Evolutionary conservation across 257 asterid genomes (phyloP), one percentile per base, ranked within the genome.

Genomic region (Penstemon davidsonii): DNA sequence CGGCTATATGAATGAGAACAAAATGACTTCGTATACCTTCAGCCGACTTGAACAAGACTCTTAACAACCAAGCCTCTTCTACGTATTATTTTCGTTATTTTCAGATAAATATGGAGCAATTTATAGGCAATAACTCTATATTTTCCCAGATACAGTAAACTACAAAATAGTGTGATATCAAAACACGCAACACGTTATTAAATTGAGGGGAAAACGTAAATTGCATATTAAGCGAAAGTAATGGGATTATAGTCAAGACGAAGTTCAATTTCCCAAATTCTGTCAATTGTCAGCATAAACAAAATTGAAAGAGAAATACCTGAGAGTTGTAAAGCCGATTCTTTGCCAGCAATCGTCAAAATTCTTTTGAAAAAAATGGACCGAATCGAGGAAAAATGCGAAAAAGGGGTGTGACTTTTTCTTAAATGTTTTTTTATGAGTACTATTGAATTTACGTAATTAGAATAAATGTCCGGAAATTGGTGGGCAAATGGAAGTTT

Each of bases 31-130:
- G 59, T 63, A 67, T 65, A 74, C 66, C 71, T 68, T 49, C 43
- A 45, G 73, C 84, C 80, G 82, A 73, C 85, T 58, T 45, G 68
- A 68, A 66, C 39, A 64, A 45, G 56, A 70, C 61, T 43, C 44
- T 19, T 7, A 5, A 12, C 39, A 74, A 55, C 71, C 52, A 33
- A 61, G 68, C 41, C 75, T 46, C 49, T 58, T 44, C 37, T 57
- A 42, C 50, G 65, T 9, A 44, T 18, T 25, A 38, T 56, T 60
- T 6, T 49, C 5, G 10, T 8, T 12, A 13, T 10, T 64, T 19
- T 33, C 74, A 55, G 46, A 53, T 65, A 61, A 66, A 62, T 51
- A 36, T 58, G 46, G 3, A 7, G 7, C 38, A 6, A 18, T 63
- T 55, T 47, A 71, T 71, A 74, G 33, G 73, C 63, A 66, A 70